Base-by-base conservation (phyloP, 352 stramenopile species). In the Nothophytophthora sp. region DNA sequence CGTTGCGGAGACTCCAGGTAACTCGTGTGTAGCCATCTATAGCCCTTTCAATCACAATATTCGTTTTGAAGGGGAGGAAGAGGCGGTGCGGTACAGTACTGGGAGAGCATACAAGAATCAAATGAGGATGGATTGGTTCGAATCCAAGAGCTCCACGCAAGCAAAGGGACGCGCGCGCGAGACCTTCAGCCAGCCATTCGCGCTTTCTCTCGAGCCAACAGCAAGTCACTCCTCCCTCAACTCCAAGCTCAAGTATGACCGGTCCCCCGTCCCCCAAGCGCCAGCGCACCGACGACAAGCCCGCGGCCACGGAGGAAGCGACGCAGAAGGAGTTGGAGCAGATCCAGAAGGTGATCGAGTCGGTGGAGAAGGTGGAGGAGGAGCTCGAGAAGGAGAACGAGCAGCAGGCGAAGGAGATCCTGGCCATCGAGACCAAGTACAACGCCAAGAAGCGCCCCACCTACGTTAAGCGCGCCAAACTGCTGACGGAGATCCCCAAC, bases 361-460 rank as follows among this genome's bases (percentile, higher is more conserved):
- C 61, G 4, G 67, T 88, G 22, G 54, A 60, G 16, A 58, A 65
- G 40, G 73, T 88, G 16, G 69, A 86, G 28, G 76, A 86, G 55
- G 70, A 84, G 57, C 52, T 92, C 23, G 79, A 92, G 43, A 64
- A 73, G 48, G 59, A 82, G 36, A 82, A 87, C 54, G 62, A 81
- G 44, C 70, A 87, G 57, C 75, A 79, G 58, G 68, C 70, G 37
- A 60, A 68, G 40, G 79, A 92, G 58, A 76, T 90, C 24, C 60
- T 92, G 28, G 71, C 69, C 36, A 71, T 92, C 37, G 82, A 92
- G 62, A 79, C 60, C 71, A 89, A 89, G 60, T 86, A 81, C 73
- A 90, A 90, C 61, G 64, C 49, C 32, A 65, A 62, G 48, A 90
- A 90, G 71, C 73, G 70, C 34, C 76, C 79, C 8, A 60, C 75